Conservation (phyloP, 495 filamentous ascomycete species). For the Platismatia glauca region DNA sequence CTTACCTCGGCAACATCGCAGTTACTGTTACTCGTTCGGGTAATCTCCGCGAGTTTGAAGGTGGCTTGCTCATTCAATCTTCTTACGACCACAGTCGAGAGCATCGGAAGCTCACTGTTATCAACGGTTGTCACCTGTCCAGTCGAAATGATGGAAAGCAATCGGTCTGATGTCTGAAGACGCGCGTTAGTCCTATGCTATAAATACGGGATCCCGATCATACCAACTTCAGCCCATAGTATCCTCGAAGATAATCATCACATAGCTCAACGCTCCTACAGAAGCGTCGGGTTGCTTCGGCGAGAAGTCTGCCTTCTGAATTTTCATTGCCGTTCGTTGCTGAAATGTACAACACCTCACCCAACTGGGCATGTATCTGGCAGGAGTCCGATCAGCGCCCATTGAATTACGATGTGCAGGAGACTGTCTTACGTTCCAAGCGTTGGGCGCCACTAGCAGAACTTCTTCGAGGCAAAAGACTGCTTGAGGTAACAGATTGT, state of each 20-base stretch:
- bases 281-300: slow-evolving; percentile 71
- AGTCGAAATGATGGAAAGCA: slow-evolving; percentile 11
- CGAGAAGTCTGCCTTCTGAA: slow-evolving; percentile 42
- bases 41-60: slow-evolving; percentile 64
- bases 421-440: slow-evolving; percentile 69
- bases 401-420: slow-evolving; percentile 2
- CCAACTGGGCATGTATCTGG: slow-evolving; percentile 79
- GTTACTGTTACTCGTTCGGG: slow-evolving; percentile 53
- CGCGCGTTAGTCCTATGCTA: slow-evolving; percentile 1
- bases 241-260: slow-evolving; percentile 82
- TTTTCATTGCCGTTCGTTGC: slow-evolving; percentile 37
- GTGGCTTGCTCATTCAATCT: slow-evolving; percentile 65
- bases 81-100: slow-evolving; percentile 45
- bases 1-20: slow-evolving; percentile 66
- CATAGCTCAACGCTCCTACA: slow-evolving; percentile 88
- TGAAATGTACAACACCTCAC: slow-evolving; percentile 69
- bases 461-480: slow-evolving; percentile 88
- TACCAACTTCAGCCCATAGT: slow-evolving; percentile 82
- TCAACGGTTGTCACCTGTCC: not conserved
- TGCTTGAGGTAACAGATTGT: slow-evolving; percentile 70
- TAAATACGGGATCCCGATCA: slow-evolving; percentile 23
- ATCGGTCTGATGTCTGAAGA: slow-evolving; percentile 20
- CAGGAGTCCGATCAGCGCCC: slow-evolving; percentile 21
- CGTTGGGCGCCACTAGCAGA: slow-evolving; percentile 76
- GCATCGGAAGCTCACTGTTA: slow-evolving; percentile 20